These are phyloP conservation scores for Dicorynia guianensis DNA, from an alignment of 306 rosid genomes.

Conservation along the genomic window DNA sequence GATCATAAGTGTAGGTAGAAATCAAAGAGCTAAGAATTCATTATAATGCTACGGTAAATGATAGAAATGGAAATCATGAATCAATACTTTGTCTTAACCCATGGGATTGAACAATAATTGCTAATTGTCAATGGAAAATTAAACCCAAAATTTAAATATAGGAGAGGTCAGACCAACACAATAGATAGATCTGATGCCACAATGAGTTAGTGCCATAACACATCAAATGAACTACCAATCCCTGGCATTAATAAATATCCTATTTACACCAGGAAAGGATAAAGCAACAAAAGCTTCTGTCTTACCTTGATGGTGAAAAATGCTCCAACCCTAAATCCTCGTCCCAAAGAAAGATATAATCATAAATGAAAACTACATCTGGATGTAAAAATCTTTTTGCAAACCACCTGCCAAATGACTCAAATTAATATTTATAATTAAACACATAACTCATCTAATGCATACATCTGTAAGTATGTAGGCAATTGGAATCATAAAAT, in stretches of 20 bases:
- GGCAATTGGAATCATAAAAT: too few relatives aligned
- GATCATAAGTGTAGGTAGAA: not conserved
- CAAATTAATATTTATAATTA: slow-evolving; percentile 22
- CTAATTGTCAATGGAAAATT: too few relatives aligned
- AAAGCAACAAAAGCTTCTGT: slow-evolving; percentile 12
- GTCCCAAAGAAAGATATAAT: slow-evolving; percentile 93
- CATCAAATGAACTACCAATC: slow-evolving; percentile 9
- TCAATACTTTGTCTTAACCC: not conserved
- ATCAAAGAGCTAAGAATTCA: not conserved
- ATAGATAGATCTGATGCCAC: not conserved
- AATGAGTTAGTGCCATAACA: not conserved
- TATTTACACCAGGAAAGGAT: slow-evolving; percentile 1
- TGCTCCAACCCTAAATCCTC: slow-evolving; percentile 89
- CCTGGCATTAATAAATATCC: slow-evolving; percentile 20
- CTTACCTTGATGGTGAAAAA: slow-evolving; percentile 83
- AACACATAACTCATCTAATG: slow-evolving; percentile 32
- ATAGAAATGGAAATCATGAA: not conserved
- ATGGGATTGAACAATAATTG: too few relatives aligned
- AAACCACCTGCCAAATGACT: slow-evolving; percentile 81
- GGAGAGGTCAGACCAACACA: not conserved
- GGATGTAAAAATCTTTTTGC: slow-evolving; percentile 97
- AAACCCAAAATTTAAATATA: too few relatives aligned
- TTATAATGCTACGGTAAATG: not conserved
- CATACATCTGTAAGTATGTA: slow-evolving; percentile 1
- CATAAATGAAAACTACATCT: slow-evolving; percentile 80